A percentile compares a stretch with the other conserved stretches of the same genome.
Conservation (phyloP, 345 rosid genomes). For the Kandelia obovata region DNA sequence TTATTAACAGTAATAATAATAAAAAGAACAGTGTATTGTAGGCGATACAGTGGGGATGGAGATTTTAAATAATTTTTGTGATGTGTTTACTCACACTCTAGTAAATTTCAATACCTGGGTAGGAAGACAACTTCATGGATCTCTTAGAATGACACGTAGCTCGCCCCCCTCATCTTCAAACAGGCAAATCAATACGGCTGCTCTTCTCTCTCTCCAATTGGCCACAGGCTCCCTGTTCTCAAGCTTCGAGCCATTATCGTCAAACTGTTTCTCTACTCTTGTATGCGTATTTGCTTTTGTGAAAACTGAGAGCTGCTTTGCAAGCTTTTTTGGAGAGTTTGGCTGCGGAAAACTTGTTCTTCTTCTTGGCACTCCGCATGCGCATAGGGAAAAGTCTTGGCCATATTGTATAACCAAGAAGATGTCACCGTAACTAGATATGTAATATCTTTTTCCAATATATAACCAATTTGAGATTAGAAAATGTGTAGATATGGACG, state of each 20-base stretch:
- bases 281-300: neutral
- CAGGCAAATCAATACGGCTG: constrained; percentile 46
- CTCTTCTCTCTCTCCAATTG: constrained; percentile 25
- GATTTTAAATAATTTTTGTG: too few relatives aligned
- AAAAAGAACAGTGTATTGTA: too few relatives aligned
- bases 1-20: too few relatives aligned
- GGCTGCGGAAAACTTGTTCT: neutral
- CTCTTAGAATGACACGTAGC: constrained; percentile 38
- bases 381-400: neutral
- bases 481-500: too few relatives aligned
- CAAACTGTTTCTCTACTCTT: neutral
- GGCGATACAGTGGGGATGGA: too few relatives aligned
- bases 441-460: too few relatives aligned
- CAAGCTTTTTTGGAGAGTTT: constrained; percentile 22
- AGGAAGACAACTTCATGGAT: constrained; percentile 36
- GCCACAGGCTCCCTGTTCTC: neutral
- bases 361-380: neutral
- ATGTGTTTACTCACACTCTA: too few relatives aligned
- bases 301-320: constrained; percentile 19
- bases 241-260: neutral
- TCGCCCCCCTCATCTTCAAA: constrained; percentile 35
- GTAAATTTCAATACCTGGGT: constrained; percentile 23
- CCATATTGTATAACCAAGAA: too few relatives aligned
- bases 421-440: too few relatives aligned
- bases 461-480: too few relatives aligned